Evolutionary conservation across 495 filamentous ascomycete genomes (phyloP).

Genomic region (Xylaria grammica): DNA sequence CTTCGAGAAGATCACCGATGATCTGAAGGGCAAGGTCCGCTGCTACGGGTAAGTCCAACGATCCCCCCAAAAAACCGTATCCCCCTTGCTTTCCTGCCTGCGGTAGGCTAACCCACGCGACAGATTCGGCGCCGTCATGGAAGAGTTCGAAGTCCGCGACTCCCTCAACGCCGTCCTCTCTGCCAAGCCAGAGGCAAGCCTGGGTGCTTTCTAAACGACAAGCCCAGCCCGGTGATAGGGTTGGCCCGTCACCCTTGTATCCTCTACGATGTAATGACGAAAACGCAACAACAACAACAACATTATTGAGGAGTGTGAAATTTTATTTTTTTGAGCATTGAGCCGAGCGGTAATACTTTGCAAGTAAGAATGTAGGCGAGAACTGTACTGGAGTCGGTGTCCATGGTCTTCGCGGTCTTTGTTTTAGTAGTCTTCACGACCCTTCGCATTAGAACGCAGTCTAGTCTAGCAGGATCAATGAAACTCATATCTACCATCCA

Average conservation of each 20-base stretch:
- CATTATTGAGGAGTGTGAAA: not conserved
- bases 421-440: not conserved
- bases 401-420: not conserved
- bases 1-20: constrained; percentile 72
- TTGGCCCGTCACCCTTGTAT: constrained; percentile 6
- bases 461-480: no score
- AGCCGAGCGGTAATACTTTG: constrained; percentile 8
- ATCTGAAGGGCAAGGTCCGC: constrained; percentile 77
- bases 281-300: not conserved
- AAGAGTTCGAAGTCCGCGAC: constrained; percentile 91
- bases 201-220: constrained; percentile 27
- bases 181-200: constrained; percentile 59
- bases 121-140: constrained; percentile 83
- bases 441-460: no score
- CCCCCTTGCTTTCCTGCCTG: constrained; percentile 14
- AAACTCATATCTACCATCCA: no score
- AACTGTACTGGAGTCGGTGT: not conserved
- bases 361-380: not conserved
- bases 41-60: constrained; percentile 85
- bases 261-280: constrained; percentile 21
- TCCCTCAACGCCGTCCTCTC: constrained; percentile 77
- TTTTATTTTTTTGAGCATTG: constrained; percentile 8
- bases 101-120: constrained; percentile 25
- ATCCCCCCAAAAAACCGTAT: constrained; percentile 15
- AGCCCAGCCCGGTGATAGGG: not conserved